Evolutionary conservation across 2,329 filamentous ascomycete genomes (phyloP), one percentile per base, ranked within the genome.

Genomic region (Stagonosporopsis rhizophila): DNA sequence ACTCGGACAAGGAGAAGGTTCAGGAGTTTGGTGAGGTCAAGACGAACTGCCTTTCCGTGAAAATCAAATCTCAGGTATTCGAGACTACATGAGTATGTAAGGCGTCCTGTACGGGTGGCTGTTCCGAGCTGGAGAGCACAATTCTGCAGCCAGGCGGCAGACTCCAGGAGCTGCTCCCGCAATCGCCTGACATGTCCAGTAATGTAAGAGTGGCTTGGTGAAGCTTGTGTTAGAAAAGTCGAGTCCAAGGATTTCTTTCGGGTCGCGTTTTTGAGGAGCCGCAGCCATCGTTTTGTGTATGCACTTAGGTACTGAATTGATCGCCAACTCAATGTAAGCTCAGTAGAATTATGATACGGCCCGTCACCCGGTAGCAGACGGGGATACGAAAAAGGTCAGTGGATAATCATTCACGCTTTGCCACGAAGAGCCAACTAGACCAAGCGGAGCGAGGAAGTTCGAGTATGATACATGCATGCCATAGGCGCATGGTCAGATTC

Each of bases 311-410:
- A 32, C 35, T 22, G 25, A 28, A 28, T 12, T 19, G 40, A 39
- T 30, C 11, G n/a, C 14, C 23, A n/a, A 38, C 2, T 25, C 39
- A 9, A 35, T 27, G 35, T 7, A 30, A 17, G 19, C 7, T 20
- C 14, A 9, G 19, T 22, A 20, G 1, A 28, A 14, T n/a, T 12
- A 25, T 12, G 34, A n/a, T 5, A n/a, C 50, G 42, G 50, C 27
- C 50, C 50, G 50, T 35, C 40, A 6, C 42, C 50, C 50, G 35
- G 19, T 38, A 30, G 32, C 17, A 22, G 14, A 44, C 40, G 28
- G 28, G 34, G 11, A 30, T 23, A 39, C 25, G 22, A 52, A 38
- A 8, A 20, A 17, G 23, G 23, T 51, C 23, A 20, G 7, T 50
- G 23, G 40, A 44, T 27, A 6, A 1, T 44, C 4, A 20, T 38